Base-by-base conservation (phyloP, 2,329 filamentous ascomycete species). In the Clarireedia hainanense region DNA sequence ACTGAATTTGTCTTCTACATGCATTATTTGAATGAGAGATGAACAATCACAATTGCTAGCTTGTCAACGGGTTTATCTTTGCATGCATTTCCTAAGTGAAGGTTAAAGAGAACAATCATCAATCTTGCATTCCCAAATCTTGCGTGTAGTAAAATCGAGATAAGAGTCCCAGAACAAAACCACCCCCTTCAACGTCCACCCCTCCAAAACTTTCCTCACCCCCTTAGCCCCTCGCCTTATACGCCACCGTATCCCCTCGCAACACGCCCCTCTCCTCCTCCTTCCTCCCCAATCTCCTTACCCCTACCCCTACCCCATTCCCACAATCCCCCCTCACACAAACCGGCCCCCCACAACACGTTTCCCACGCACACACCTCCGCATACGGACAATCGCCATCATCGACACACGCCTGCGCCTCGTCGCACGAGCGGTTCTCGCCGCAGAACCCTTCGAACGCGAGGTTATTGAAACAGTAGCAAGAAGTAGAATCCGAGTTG, bases 261-360 rank as follows among this genome's bases (percentile, higher is more conserved):
- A 34, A 6, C 46, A 42, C 17, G 4, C 9, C 26, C 39, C 42
- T 36, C 39, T 55, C 52, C 6, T 46, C 42, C 52, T 43, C 42
- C 46, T 26, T 42, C 46, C 40, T 37, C 15, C 34, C 36, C 15
- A 40, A 24, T 4, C 36, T n/a, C n/a, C n/a, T n/a, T n/a, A n/a
- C 42, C 20, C n/a, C 6, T 26, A 50, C 24, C 15, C 34, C 36
- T 1, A 45, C 53, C 10, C 47, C 47, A 36, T 51, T 56, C 24
- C 20, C 27, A 56, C 54, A 56, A 30, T 56, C 46, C 26, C 48
- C 49, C n/a, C 52, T 15, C 34, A 56, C 49, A 30, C 54, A 56
- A 3, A 56, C 54, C 30, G 50, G 50, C 14, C 46, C 36, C 3
- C 48, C 54, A 40, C 54, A 56, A 14, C 54, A 56, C 5, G 48